Evolutionary conservation across 129 eudicot genomes (phyloP), one percentile per base, ranked within the genome.

Genomic region (Flaveria trinervia): DNA sequence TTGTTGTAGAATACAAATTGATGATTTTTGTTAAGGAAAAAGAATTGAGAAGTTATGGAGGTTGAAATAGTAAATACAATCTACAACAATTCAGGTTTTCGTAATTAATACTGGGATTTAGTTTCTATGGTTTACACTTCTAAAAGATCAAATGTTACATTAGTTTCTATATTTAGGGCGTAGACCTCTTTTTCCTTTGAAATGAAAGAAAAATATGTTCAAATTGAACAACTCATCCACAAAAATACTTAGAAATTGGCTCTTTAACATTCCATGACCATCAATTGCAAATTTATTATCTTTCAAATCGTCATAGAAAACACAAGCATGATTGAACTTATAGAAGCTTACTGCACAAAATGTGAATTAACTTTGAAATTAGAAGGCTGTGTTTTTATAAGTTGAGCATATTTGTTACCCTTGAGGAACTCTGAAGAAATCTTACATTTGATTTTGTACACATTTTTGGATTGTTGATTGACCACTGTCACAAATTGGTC

Each of bases 401-500:
- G 41, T 45, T 45, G 50, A 45, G 13, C 50, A 36, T 45, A 33
- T n/a, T 30, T 72, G 17, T 33, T 45, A 45, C 50, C 50, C 50
- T 9, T 45, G 50, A 45, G 50, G 33, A 56, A 12, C 16, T 5
- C n/a, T 28, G 7, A 30, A 44, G 46, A 52, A 54, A 18, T 33
- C 52, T 13, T 20, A 30, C 17, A 4, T 26, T 54, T 30, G 2
- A 54, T 20, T 36, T 13, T 62, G 68, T 69, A 25, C 70, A 25
- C 60, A 44, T 44, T 61, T 54, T 18, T 1, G 45, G 18, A 62
- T 36, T 57, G 51, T 6, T 72, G 76, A 48, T 46, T 45, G 70
- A 75, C 30, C 25, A 75, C 48, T 75, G 20, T 22, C 13, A 46
- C 41, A 45, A 62, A 59, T 44, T 74, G 56, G 25, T 36, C 25